These are phyloP conservation scores for Xylaria arbuscula DNA, from an alignment of 2,329 filamentous ascomycete genomes.

Conservation along the genomic window DNA sequence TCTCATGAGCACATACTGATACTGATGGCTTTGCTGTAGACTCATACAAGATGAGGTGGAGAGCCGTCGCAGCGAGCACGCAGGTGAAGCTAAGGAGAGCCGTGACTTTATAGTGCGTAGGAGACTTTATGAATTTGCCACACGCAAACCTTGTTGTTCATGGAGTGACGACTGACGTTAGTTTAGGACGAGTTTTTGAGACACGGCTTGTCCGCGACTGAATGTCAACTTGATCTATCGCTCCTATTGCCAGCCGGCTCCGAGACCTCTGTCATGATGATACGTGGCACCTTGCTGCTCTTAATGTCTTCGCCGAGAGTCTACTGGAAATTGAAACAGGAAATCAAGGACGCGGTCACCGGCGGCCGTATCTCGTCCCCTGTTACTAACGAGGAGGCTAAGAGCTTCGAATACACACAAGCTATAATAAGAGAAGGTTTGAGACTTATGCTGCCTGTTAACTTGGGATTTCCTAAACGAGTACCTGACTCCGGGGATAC, in stretches of 20 bases:
- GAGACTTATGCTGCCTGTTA: constrained; percentile 26
- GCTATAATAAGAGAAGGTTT: constrained; percentile 30
- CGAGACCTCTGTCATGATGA: constrained; percentile 35
- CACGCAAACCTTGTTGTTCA: not conserved
- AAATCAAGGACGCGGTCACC: constrained; percentile 32
- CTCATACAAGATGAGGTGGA: constrained; percentile 27
- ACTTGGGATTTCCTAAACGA: constrained; percentile 33
- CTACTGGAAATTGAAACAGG: constrained; percentile 35
- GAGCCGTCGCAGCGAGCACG: constrained; percentile 5
- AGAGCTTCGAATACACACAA: constrained; percentile 33
- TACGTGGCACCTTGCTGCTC: constrained; percentile 35
- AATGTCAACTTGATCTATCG: constrained; percentile 32
- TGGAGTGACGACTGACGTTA: not conserved
- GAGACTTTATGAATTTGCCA: too few relatives aligned
- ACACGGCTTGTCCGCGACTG: constrained; percentile 14
- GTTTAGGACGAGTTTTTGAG: constrained; percentile 24
- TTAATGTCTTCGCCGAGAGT: constrained; percentile 35
- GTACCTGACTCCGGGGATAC: constrained; percentile 31
- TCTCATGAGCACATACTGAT: not conserved
- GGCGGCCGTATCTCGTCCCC: constrained; percentile 36
- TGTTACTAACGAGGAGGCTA: constrained; percentile 36
- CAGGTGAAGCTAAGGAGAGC: not conserved
- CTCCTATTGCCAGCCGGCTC: constrained; percentile 35
- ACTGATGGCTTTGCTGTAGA: not conserved
- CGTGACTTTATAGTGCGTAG: constrained; percentile 26